Base-by-base conservation (phyloP, 208 protist genomes). In the Acanthamoeba lenticulata region DNA sequence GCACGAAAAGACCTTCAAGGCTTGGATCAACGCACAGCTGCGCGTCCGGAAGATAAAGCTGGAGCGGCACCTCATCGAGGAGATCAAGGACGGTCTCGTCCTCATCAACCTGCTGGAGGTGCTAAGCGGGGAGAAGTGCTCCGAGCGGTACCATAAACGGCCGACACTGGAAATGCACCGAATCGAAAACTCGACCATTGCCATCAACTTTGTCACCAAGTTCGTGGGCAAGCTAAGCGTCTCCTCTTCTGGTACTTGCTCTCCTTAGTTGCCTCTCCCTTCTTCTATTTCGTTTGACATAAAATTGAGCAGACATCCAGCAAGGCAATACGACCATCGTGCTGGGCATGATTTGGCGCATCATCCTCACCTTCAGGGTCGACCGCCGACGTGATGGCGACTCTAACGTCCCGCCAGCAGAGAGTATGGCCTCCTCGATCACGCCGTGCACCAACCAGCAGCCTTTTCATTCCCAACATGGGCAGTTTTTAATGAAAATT, bases 1-100 rank as follows among this genome's bases (percentile, higher is more conserved):
- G 9, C 67, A 77, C 67, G 67, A 77, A 34, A 77, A 77, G 67
- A 77, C 67, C 29, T 77, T 77, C 67, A 77, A 77, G 67, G 67
- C 67, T 24, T 77, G 67, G 67, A 77, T 77, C 29, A 77, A 77
- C 67, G 67, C 67, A 40, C 67, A 77, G 67, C 67, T 77, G 29
- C 24, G 67, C 24, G 29, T 40, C 11, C 67, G 67, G 15, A 77
- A 38, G 15, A n/a, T 77, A 9, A 77, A 77, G 27, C 11, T 77
- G 15, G 29, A 77, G 67, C 15, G 67, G 15, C 15, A 77, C 21
- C 67, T 77, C 67, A n/a, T 29, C 15, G 67, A 77, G 13, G 67
- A 77, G 11, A 9, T 77, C 67, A 38, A n/a, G 24, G 67, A 77
- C 27, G 67, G 67, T 24, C 27, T 77, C 15, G 34, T 77, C 29